phyloP scores from a whole-genome alignment of 2,329 filamentous ascomycete genomes.

The Biscogniauxia marginata region DNA sequence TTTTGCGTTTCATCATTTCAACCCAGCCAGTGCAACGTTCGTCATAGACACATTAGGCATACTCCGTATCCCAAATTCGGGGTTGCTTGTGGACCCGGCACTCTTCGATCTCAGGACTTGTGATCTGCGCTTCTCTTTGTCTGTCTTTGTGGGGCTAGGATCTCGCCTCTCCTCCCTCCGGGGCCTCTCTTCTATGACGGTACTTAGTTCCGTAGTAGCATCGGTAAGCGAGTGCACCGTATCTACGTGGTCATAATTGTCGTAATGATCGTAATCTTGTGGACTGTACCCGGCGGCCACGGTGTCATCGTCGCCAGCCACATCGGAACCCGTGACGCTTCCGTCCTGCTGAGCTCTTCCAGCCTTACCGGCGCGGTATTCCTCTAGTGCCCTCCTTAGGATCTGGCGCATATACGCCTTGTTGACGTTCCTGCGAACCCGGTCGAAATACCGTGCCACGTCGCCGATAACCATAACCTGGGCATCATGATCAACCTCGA shows the following conservation, averaged over 20 bases:
- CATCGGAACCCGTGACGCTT: slow-evolving; percentile 3
- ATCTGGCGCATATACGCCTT: slow-evolving; percentile 38
- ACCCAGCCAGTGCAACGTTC: background rate
- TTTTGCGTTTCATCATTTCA: background rate
- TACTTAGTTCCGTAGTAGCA: background rate
- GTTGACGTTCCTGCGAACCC: slow-evolving; percentile 37
- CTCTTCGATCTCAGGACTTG: background rate
- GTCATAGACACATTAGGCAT: background rate
- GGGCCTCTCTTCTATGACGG: background rate
- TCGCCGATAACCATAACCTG: slow-evolving; percentile 37
- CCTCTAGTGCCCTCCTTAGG: slow-evolving; percentile 33
- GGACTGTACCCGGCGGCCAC: slow-evolving; percentile 5
- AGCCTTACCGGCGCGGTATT: slow-evolving; percentile 31
- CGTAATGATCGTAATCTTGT: background rate
- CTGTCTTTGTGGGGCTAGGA: background rate
- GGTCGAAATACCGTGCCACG: slow-evolving; percentile 37
- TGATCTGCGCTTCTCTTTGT: background rate
- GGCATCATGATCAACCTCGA: slow-evolving; percentile 36
- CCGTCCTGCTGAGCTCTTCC: slow-evolving; percentile 1
- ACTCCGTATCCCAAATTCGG: background rate
- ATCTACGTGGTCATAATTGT: background rate
- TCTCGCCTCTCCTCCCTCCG: background rate
- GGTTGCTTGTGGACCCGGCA: background rate
- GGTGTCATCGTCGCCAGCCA: slow-evolving; percentile 7
- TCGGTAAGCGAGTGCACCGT: background rate